These are phyloP conservation scores for Sugiyamaella neomexicana DNA, from an alignment of 1,139 yeast genomes.

Conservation along the genomic window DNA sequence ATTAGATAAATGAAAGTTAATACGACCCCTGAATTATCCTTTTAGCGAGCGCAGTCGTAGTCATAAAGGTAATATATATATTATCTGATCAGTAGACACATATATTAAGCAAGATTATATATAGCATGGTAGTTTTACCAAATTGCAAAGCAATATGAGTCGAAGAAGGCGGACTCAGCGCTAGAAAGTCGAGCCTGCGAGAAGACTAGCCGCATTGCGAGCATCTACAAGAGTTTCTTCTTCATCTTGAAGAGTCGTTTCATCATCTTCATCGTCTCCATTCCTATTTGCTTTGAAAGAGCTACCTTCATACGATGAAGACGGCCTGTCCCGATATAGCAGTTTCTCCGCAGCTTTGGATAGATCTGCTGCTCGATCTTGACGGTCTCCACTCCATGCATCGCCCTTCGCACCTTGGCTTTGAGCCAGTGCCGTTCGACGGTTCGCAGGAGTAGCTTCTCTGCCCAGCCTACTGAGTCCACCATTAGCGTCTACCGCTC, in stretches of 20 bases:
- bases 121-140: no score
- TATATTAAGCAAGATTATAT: no score
- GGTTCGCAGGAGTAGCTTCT: slow-evolving; percentile 49
- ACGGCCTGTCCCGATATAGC: slow-evolving; percentile 10
- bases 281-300: slow-evolving; percentile 1
- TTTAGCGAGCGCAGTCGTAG: not conserved
- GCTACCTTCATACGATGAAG: not conserved
- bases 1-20: not conserved
- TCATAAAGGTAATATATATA: not conserved
- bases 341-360: slow-evolving; percentile 14
- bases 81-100: no score
- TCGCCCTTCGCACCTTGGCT: slow-evolving; percentile 62
- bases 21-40: not conserved
- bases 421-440: slow-evolving; percentile 33
- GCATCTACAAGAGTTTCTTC: slow-evolving; percentile 60
- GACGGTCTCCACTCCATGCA: slow-evolving; percentile 56
- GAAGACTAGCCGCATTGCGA: slow-evolving; percentile 72
- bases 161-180: no score
- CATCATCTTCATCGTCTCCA: slow-evolving; percentile 35
- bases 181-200: slow-evolving; percentile 73
- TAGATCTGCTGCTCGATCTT: slow-evolving; percentile 43
- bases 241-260: slow-evolving; percentile 31
- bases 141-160: no score
- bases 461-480: slow-evolving; percentile 85
- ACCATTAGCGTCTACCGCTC: slow-evolving; percentile 76